Evolutionary conservation across 176 grass and related monocot genomes (phyloP).

Genomic region (Cenchrus americanus): DNA sequence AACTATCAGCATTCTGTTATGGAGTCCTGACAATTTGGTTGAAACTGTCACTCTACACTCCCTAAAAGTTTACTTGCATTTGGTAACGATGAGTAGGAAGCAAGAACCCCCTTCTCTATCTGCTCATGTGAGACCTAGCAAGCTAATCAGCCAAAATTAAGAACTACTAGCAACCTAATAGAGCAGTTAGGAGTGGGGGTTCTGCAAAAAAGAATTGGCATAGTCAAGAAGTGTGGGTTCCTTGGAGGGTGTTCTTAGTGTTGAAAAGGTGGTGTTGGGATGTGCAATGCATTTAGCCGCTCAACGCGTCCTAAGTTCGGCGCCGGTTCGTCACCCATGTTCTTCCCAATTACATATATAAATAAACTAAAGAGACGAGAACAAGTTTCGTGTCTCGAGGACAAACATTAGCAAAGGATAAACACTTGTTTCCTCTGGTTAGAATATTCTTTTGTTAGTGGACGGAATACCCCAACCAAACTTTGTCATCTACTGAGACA

Average conservation of each 20-base stretch:
- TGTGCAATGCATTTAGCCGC: conserved; percentile 40
- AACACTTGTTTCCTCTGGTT: conserved; percentile 36
- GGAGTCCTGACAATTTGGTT: background rate
- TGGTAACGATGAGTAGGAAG: conserved; percentile 30
- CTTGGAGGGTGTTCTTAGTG: conserved; percentile 29
- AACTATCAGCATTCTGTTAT: background rate
- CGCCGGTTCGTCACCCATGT: conserved; percentile 48
- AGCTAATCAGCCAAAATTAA: conserved; percentile 24
- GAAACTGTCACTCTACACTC: background rate
- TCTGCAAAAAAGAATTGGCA: background rate
- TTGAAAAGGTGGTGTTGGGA: conserved; percentile 26
- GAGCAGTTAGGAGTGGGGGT: background rate
- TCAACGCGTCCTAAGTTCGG: conserved; percentile 29
- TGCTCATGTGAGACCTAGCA: conserved; percentile 39
- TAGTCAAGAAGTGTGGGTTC: conserved; percentile 36
- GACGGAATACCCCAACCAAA: conserved; percentile 17
- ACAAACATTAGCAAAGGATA: conserved; percentile 32
- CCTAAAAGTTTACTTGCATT: background rate
- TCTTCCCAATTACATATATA: conserved; percentile 40
- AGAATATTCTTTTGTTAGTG: conserved; percentile 21
- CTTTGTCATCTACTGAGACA: background rate
- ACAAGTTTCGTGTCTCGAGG: conserved; percentile 40
- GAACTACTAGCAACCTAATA: conserved; percentile 9
- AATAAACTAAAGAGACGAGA: conserved; percentile 22
- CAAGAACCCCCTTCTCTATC: background rate